phyloP scores from a whole-genome alignment of 1,284 basidiomycete species.

The Cutaneotrichosporon mucoides region DNA sequence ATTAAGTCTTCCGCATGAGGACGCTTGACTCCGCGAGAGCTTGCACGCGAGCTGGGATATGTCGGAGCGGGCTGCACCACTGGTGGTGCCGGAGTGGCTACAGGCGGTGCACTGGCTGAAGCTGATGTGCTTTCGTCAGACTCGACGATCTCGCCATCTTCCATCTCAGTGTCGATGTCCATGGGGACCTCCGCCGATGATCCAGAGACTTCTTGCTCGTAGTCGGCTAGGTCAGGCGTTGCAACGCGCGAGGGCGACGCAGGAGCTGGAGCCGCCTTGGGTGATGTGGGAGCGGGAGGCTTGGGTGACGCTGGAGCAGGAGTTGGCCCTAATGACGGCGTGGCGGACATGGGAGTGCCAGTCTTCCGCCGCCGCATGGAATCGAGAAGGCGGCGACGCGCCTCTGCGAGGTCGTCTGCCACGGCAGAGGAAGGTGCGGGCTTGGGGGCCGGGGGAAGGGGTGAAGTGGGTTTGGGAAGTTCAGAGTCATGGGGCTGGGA shows the following conservation, averaged over 20 bases:
- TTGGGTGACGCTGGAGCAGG: neutral
- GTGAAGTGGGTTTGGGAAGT: no score
- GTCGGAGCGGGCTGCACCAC: neutral
- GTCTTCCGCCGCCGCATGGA: slow-evolving; percentile 28
- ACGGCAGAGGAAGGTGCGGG: slow-evolving; percentile 5
- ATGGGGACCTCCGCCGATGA: slow-evolving; percentile 16
- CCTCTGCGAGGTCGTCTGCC: slow-evolving; percentile 28
- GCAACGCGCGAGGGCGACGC: no score
- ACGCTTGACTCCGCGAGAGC: slow-evolving; percentile 32
- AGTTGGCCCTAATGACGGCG: neutral
- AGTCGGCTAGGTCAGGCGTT: neutral
- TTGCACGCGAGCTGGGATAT: slow-evolving; percentile 4
- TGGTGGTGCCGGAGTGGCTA: neutral
- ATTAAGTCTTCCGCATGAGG: slow-evolving; percentile 40
- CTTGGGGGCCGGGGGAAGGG: neutral
- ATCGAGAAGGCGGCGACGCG: slow-evolving; percentile 30
- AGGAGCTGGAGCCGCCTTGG: no score
- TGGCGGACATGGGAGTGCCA: neutral
- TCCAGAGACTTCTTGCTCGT: slow-evolving; percentile 20
- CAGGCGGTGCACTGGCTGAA: neutral
- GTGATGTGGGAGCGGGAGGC: neutral
- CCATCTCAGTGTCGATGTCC: slow-evolving; percentile 30
- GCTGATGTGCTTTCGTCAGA: neutral
- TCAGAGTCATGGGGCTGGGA: neutral
- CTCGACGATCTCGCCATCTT: slow-evolving; percentile 38